Percentiles rank a stretch among this genome's conserved stretches.
These are phyloP conservation scores for Jackrogersella multiformis DNA, from an alignment of 495 filamentous ascomycete genomes.

Conservation along the genomic window DNA sequence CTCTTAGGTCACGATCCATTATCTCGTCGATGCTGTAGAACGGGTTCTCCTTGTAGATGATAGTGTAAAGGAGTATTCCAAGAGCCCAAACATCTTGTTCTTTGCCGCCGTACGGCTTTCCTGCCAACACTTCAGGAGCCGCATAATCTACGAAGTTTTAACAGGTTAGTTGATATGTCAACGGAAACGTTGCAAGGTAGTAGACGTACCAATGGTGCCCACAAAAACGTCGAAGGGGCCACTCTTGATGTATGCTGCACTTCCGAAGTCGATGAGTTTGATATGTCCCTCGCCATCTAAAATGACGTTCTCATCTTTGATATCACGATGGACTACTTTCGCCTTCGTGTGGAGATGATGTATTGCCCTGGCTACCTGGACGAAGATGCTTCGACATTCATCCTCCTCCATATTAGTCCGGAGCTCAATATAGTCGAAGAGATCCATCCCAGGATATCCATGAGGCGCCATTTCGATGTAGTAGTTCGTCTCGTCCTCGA, in stretches of 20 bases:
- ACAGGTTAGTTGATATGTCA: conserved; percentile 14
- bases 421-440: conserved; percentile 98
- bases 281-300: conserved; percentile 95
- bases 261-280: conserved; percentile 98
- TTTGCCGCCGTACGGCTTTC: conserved; percentile 90
- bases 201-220: conserved; percentile 88
- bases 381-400: conserved; percentile 94
- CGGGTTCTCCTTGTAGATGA: conserved; percentile 98
- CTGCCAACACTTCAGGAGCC: conserved; percentile 94
- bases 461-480: conserved; percentile 99
- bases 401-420: conserved; percentile 95
- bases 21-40: conserved; percentile 99
- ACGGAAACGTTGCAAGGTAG: background rate
- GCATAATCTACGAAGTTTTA: conserved; percentile 78
- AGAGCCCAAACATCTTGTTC: conserved; percentile 99
- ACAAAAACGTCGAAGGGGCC: conserved; percentile 99
- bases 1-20: conserved; percentile 92
- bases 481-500: conserved; percentile 97
- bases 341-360: conserved; percentile 93
- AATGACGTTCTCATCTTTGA: conserved; percentile 98
- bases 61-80: conserved; percentile 97
- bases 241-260: conserved; percentile 96
- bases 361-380: conserved; percentile 87
- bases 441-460: conserved; percentile 95
- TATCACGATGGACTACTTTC: conserved; percentile 93